Conservation (phyloP, 495 filamentous ascomycete genomes). For the Copromyces sp. region DNA sequence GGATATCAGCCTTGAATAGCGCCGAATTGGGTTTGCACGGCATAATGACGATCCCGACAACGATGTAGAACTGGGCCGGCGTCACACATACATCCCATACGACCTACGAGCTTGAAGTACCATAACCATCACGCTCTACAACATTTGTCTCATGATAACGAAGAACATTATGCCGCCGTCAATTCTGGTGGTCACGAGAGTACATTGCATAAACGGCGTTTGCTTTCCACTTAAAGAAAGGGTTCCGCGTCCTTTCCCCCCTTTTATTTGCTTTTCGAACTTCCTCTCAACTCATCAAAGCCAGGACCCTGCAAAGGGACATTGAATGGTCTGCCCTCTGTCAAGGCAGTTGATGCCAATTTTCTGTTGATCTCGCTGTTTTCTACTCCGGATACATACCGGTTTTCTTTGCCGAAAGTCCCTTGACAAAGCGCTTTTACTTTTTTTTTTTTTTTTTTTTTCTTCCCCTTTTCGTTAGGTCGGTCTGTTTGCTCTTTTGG, state of each 20-base stretch:
- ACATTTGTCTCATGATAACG: not conserved
- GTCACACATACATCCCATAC: not conserved
- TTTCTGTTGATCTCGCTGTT: not conserved
- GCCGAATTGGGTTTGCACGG: not conserved
- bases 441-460: constrained; percentile 1
- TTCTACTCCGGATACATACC: not conserved
- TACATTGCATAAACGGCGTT: not conserved
- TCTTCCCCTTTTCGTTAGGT: not conserved
- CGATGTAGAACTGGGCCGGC: not conserved
- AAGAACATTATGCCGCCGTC: not conserved
- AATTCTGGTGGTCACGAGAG: not conserved
- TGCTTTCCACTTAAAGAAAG: not conserved
- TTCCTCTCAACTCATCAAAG: not conserved
- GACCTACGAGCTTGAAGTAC: not conserved
- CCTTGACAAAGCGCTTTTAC: not conserved
- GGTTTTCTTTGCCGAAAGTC: constrained; percentile 3
- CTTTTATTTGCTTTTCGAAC: not conserved
- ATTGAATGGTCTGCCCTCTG: not conserved
- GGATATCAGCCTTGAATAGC: not conserved
- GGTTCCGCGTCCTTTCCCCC: not conserved
- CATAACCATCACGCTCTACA: not conserved
- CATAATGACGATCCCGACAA: not conserved
- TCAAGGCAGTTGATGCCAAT: not conserved
- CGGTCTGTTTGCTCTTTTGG: not conserved
- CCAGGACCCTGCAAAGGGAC: not conserved